phyloP scores from a whole-genome alignment of 306 rosid species.

The Prunus dulcis region DNA sequence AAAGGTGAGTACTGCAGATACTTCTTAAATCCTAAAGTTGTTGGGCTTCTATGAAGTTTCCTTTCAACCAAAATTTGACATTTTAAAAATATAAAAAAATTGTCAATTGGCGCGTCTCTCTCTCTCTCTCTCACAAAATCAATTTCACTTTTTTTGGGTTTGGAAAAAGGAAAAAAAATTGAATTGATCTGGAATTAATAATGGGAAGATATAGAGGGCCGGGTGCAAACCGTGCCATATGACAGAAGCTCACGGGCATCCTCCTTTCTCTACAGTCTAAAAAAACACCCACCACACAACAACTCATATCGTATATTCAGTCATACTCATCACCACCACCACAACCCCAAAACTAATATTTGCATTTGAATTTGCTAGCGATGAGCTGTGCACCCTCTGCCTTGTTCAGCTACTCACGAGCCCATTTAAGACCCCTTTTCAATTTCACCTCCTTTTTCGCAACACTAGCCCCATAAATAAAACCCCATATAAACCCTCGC shows the following conservation, averaged over 20 bases:
- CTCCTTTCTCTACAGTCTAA: constrained; percentile 1
- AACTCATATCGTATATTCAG: background rate
- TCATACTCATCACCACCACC: constrained; percentile 18
- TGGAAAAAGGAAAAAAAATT: background rate
- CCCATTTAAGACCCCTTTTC: constrained; percentile 46
- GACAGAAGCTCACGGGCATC: constrained; percentile 21
- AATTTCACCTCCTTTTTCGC: constrained; percentile 23
- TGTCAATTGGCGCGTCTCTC: background rate
- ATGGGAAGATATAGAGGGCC: background rate
- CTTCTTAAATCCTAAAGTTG: background rate
- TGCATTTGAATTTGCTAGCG: constrained; percentile 20
- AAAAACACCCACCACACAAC: constrained; percentile 52
- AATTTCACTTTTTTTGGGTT: background rate
- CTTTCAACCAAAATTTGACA: background rate
- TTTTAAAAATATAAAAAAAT: background rate
- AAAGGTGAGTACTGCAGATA: background rate
- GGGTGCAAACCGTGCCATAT: constrained; percentile 8
- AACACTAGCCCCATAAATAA: constrained; percentile 17
- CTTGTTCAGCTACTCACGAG: constrained; percentile 53
- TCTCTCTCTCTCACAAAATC: background rate
- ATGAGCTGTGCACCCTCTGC: constrained; percentile 43
- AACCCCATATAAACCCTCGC: background rate
- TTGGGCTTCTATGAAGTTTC: background rate
- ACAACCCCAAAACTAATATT: constrained; percentile 11
- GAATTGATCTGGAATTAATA: background rate